Evolutionary conservation across 2,329 filamentous ascomycete genomes (phyloP).

Genomic region (Colletotrichum abscissum): DNA sequence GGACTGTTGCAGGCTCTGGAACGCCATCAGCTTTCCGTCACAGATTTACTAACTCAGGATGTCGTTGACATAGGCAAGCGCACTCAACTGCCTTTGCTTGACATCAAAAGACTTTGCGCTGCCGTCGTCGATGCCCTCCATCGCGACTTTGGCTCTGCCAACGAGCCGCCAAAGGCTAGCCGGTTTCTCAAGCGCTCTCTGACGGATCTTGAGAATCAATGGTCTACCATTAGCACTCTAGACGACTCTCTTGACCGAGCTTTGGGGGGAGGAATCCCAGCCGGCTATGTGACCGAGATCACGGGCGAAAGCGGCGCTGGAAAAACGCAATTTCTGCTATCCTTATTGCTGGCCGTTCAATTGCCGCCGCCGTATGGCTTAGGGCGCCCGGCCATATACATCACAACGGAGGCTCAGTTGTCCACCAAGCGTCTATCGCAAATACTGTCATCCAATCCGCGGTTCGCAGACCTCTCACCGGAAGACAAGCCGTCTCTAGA

Average conservation of each 20-base stretch:
- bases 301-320: constrained; percentile 93
- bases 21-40: constrained; percentile 79
- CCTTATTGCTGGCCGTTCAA: constrained; percentile 85
- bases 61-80: constrained; percentile 85
- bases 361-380: constrained; percentile 80
- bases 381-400: constrained; percentile 83
- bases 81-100: constrained; percentile 82
- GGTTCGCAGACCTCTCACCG: constrained; percentile 55
- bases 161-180: background rate
- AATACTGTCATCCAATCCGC: constrained; percentile 76
- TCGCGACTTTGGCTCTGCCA: constrained; percentile 58
- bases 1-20: constrained; percentile 85
- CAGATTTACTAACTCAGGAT: constrained; percentile 88
- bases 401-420: constrained; percentile 90
- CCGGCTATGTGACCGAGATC: constrained; percentile 87
- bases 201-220: constrained; percentile 23
- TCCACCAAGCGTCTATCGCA: constrained; percentile 85
- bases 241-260: constrained; percentile 76
- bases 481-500: constrained; percentile 71
- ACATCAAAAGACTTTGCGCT: constrained; percentile 79
- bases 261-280: constrained; percentile 83
- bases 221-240: constrained; percentile 80
- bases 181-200: constrained; percentile 24
- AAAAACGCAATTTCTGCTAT: constrained; percentile 93
- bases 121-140: constrained; percentile 77